Base-by-base conservation (phyloP, 2,329 filamentous ascomycete genomes). In the Exophiala viscosa region DNA sequence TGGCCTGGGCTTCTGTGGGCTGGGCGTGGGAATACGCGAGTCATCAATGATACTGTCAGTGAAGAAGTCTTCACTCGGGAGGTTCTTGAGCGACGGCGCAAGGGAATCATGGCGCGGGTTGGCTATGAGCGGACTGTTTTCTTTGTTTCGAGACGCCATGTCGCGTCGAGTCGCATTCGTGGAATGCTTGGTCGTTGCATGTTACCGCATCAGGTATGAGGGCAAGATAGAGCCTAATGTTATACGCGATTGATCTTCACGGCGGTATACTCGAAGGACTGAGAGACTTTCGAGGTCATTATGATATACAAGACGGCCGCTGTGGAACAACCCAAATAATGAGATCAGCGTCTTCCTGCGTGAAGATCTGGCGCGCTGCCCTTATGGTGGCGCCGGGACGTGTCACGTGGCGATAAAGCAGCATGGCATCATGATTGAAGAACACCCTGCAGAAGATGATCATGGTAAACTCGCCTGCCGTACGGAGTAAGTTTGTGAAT, bases 21-120 rank as follows among this genome's bases (percentile, higher is more conserved):
- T 54, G 18, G 60, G 56, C 31, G 58, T 52, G 36, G 61, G 56
- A 34, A 61, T 58, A 14, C 51, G 54, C 20, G 62, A 62, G 44
- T 59, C 50, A n/a, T 58, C 57, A 18, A 63, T 46, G n/a, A 63
- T 33, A 47, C 61, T 64, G 53, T 64, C 62, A 33, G 59, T 63
- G 47, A 60, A 63, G 58, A 63, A 62, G 18, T 64, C 60, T 36
- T 54, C 60, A 45, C 59, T 57, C 1, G 58, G 49, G 11, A 40
- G 38, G 17, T 50, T 45, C 17, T 42, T 51, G 31, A 20, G 32
- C 20, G 55, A 20, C 15, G 54, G 48, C 28, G 45, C 36, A 32
- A 45, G 15, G n/a, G 34, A 38, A 31, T 41, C 53, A 51, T 52
- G 48, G 50, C 57, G 56, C 38, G 46, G 48, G 45, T 41, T 35